These are phyloP conservation scores for Citeromyces nyonsensis DNA, from an alignment of 805 yeast genomes.

Conservation along the genomic window DNA sequence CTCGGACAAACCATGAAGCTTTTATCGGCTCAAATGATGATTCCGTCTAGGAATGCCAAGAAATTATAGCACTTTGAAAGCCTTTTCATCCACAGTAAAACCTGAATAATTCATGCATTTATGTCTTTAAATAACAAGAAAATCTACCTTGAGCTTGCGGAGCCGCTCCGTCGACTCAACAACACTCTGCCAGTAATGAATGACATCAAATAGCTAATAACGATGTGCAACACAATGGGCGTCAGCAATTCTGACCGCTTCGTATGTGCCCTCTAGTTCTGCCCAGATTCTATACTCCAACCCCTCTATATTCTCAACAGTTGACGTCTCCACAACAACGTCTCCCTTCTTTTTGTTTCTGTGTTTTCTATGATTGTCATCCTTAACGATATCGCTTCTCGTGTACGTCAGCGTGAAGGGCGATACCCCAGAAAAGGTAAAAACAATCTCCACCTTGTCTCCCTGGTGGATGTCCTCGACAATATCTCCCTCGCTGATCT, in stretches of 20 bases:
- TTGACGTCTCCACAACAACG: slow-evolving; percentile 28
- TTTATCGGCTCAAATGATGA: too few species aligned
- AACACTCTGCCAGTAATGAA: too few species aligned
- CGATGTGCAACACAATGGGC: slow-evolving; percentile 37
- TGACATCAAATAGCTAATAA: too few species aligned
- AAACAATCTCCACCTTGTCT: slow-evolving; percentile 78
- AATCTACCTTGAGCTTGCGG: too few species aligned
- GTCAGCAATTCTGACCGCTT: slow-evolving; percentile 82
- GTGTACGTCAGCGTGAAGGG: slow-evolving; percentile 83
- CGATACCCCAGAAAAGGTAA: slow-evolving; percentile 75
- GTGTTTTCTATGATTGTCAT: slow-evolving; percentile 10
- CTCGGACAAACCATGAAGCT: too few species aligned
- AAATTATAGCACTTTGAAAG: too few species aligned
- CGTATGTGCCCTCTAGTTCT: slow-evolving; percentile 84
- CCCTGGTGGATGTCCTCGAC: slow-evolving; percentile 87
- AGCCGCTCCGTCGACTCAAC: too few species aligned
- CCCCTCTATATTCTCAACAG: slow-evolving; percentile 55
- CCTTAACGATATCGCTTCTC: slow-evolving; percentile 27
- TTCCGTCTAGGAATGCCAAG: too few species aligned
- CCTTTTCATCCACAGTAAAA: too few species aligned
- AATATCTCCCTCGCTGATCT: slow-evolving; percentile 65
- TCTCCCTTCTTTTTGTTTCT: slow-evolving; percentile 13
- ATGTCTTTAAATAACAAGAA: too few species aligned
- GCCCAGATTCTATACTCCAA: slow-evolving; percentile 60
- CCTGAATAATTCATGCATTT: too few species aligned